Evolutionary conservation across 2,329 filamentous ascomycete species (phyloP), one percentile per base, ranked within the genome.

Genomic region (Sporothrix schenckii): DNA sequence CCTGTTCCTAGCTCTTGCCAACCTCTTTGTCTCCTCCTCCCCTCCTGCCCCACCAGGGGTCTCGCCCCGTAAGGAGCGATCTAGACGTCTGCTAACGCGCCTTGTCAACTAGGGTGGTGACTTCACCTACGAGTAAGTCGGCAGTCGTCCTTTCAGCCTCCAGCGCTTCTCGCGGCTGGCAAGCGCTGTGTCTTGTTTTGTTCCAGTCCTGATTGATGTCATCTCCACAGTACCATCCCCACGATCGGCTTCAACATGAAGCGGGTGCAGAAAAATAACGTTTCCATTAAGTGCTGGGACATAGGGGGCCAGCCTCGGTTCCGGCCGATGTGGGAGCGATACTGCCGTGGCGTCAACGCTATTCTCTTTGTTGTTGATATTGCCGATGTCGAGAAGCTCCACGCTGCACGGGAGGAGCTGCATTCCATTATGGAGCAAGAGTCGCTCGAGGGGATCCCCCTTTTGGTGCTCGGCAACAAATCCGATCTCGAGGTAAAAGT

Each of bases 221-320:
- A 3, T 16, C n/a, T 47, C 24, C 9, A 50, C 14, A 98, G 94
- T 85, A 97, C 94, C 75, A 97, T 98, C 80, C 95, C 95, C 73
- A 99, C 95, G 19, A 94, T 99, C 77, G 95, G 95, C 75, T 98
- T 98, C 85, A 99, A 98, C 81, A 97, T 97, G 89, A 98, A 98
- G 86, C 91, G 92, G 75, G 93, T 99, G 76, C 94, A 97, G 83
- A 94, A 95, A 79, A 95, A 95, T 76, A 94, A 98, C 87, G 95
- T 99, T 80, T 97, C 95, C 76, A 86, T 99, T 77, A 98, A 98
- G 83, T 99, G 95, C 82, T 99, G 95, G 95, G 95, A 99, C 83
- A 89, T 99, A 74, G 95, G 95, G 76, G 95, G 95, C 69, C 95
- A 99, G 82, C 94, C 95, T 76, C 89, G 94, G 75, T 99, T 98